These are phyloP conservation scores for Cyclotella atomus DNA, from an alignment of 108 stramenopile genomes.

Conservation along the genomic window DNA sequence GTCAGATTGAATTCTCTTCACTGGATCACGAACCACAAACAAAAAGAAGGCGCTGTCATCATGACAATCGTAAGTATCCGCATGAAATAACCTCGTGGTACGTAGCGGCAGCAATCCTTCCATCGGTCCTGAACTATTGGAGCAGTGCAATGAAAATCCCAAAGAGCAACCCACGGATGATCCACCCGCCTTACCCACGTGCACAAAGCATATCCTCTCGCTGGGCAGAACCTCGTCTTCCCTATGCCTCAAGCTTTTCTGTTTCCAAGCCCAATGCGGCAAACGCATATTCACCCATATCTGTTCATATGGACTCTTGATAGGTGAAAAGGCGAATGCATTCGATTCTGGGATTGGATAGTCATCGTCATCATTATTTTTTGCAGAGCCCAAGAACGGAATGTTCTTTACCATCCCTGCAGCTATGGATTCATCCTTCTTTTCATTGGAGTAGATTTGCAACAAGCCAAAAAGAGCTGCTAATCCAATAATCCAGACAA, in stretches of 20 bases:
- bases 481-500: not conserved
- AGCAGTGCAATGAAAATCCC: constrained; percentile 31
- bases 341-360: constrained; percentile 3
- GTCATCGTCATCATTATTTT: not conserved
- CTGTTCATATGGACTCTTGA: constrained; percentile 34
- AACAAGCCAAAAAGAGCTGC: not conserved
- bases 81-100: constrained; percentile 20
- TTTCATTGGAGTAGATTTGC: not conserved
- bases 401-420: not conserved
- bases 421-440: not conserved
- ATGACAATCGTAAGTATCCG: constrained; percentile 24
- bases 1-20: constrained; percentile 15
- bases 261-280: constrained; percentile 35
- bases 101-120: constrained; percentile 17
- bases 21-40: constrained; percentile 35
- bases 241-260: not conserved
- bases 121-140: constrained; percentile 2
- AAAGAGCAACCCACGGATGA: constrained; percentile 29
- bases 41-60: constrained; percentile 34
- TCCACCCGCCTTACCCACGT: constrained; percentile 40
- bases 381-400: not conserved
- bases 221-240: constrained; percentile 16
- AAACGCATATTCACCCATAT: constrained; percentile 26
- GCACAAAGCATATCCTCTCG: constrained; percentile 32
- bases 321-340: constrained; percentile 18